A percentile compares a stretch with the other conserved stretches of the same genome.
Conservation (phyloP, 2,329 filamentous ascomycete genomes). For the Trichoderma sp. region DNA sequence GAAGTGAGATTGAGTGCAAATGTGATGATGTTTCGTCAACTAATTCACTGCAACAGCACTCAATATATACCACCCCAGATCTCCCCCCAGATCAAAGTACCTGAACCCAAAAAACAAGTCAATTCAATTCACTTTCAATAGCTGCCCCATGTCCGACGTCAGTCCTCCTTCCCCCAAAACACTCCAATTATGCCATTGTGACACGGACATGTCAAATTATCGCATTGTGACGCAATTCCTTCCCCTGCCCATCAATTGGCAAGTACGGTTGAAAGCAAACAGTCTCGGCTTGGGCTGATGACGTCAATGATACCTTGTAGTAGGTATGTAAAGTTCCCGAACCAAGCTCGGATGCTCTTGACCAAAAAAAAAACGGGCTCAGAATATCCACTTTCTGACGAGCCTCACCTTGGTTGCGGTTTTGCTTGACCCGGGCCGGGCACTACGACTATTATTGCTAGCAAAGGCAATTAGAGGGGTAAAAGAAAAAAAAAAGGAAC, state of each 20-base stretch:
- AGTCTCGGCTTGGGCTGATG: background rate
- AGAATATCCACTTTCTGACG: background rate
- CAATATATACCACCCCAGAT: background rate
- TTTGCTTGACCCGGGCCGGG: too few species aligned
- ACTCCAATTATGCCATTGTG: constrained; percentile 22
- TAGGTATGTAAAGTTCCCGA: too few species aligned
- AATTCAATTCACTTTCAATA: too few species aligned
- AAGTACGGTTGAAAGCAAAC: background rate
- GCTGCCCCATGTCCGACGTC: background rate
- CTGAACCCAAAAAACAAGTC: too few species aligned
- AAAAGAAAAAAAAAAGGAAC: too few species aligned
- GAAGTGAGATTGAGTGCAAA: too few species aligned
- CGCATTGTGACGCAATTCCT: constrained; percentile 24
- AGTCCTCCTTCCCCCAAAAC: background rate
- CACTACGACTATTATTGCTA: too few species aligned
- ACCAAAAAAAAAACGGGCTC: background rate
- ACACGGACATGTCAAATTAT: constrained; percentile 5
- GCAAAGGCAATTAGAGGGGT: too few species aligned
- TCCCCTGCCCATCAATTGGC: background rate
- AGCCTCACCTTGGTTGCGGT: background rate
- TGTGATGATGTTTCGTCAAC: too few species aligned
- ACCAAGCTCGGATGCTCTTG: too few species aligned
- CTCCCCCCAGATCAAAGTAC: too few species aligned
- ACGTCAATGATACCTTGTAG: constrained; percentile 14
- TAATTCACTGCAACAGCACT: too few species aligned